Conservation (phyloP, 352 stramenopile species). For the Phytophthora niederhauseri region DNA sequence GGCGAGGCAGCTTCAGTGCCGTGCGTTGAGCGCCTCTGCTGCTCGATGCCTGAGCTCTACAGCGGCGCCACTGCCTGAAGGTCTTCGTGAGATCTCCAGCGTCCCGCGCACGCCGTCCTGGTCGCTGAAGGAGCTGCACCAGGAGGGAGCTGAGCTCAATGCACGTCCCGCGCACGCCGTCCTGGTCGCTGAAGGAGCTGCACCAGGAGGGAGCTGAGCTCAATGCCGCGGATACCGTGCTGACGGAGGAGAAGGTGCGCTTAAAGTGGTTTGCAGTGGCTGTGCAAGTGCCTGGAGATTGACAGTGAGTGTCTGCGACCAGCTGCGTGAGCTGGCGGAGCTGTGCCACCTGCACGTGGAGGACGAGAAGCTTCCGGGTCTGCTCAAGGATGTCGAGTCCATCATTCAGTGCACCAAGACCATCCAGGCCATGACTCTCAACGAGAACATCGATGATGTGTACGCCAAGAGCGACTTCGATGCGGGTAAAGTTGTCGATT, state of each 20-base stretch:
- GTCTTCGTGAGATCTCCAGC: constrained; percentile 63
- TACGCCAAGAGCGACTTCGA: constrained; percentile 74
- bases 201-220: constrained; percentile 61
- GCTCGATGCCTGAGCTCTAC: constrained; percentile 26
- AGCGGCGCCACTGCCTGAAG: constrained; percentile 40
- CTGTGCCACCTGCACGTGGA: constrained; percentile 85
- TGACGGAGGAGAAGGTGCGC: constrained; percentile 65
- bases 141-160: constrained; percentile 51
- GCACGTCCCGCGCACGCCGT: too few species aligned
- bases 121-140: constrained; percentile 83
- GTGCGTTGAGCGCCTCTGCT: neutral
- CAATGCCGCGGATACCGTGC: constrained; percentile 50
- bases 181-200: constrained; percentile 84
- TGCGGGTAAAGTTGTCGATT: constrained; percentile 28
- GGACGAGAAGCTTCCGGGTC: constrained; percentile 63
- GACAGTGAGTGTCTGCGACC: neutral
- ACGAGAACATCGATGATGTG: constrained; percentile 85
- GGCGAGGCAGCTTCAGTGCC: constrained; percentile 29
- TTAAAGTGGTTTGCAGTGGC: neutral
- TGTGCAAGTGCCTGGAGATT: neutral
- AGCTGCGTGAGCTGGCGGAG: constrained; percentile 82
- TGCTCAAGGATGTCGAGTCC: constrained; percentile 85
- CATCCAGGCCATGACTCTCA: constrained; percentile 81
- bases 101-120: constrained; percentile 75
- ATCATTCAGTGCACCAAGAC: constrained; percentile 91